These are phyloP conservation scores for Mayamaea pseudoterrestris DNA, from an alignment of 108 stramenopile genomes.

Conservation along the genomic window DNA sequence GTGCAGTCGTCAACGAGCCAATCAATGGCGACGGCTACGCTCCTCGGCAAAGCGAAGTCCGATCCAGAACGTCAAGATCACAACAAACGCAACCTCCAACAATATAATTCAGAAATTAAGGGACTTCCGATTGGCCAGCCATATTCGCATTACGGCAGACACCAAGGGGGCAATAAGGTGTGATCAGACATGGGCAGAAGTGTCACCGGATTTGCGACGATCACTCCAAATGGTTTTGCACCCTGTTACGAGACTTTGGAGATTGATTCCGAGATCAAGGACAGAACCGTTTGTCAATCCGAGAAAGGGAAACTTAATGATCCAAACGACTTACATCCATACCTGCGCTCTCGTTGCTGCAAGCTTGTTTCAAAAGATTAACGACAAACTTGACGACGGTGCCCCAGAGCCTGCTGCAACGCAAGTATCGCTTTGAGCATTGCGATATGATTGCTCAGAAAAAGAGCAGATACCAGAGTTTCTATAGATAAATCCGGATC, in stretches of 20 bases:
- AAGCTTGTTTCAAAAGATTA: constrained; percentile 5
- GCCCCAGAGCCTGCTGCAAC: background rate
- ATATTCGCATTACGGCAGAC: too few species aligned
- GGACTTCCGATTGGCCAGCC: too few species aligned
- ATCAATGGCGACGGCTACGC: too few species aligned
- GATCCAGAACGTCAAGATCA: too few species aligned
- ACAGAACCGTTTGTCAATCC: background rate
- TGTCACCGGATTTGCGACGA: too few species aligned
- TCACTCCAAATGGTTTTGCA: background rate
- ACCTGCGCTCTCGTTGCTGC: background rate
- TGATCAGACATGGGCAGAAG: too few species aligned
- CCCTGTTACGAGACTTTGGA: constrained; percentile 19
- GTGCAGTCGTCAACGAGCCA: too few species aligned
- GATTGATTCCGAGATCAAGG: constrained; percentile 24
- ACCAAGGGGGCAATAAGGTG: too few species aligned
- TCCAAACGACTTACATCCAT: constrained; percentile 6
- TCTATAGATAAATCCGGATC: constrained; percentile 10
- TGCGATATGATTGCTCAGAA: constrained; percentile 14
- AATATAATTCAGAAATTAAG: too few species aligned
- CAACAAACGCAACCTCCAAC: too few species aligned
- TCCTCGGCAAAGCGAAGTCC: too few species aligned
- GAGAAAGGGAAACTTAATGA: constrained; percentile 10
- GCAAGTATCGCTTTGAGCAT: constrained; percentile 13
- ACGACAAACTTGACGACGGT: constrained; percentile 2
- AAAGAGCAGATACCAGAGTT: constrained; percentile 6